A percentile compares a stretch with the other conserved stretches of the same genome.
Evolutionary conservation across 2,329 filamentous ascomycete species (phyloP).

Genomic region (Akanthomyces uredinophilus): DNA sequence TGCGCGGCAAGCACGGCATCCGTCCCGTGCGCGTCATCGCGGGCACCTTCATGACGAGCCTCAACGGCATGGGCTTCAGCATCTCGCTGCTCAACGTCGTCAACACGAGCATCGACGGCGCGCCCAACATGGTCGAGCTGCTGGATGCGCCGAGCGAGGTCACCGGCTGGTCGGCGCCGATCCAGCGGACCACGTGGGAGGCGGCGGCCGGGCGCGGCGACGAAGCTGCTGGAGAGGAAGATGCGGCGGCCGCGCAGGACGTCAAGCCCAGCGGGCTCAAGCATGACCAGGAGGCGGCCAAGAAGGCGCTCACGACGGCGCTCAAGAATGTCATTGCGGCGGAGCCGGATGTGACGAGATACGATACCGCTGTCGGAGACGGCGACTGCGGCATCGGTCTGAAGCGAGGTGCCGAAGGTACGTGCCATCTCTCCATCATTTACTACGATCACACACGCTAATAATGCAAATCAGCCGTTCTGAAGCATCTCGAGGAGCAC

Average conservation of each 20-base stretch:
- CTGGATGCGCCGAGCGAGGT: conserved; percentile 66
- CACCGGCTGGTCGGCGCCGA: conserved; percentile 63
- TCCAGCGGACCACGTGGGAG: conserved; percentile 60
- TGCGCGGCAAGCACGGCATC: conserved; percentile 53
- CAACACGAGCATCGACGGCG: conserved; percentile 51
- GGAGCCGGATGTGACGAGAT: conserved; percentile 67
- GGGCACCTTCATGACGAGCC: conserved; percentile 73
- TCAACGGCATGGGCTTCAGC: conserved; percentile 73
- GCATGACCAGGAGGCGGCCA: conserved; percentile 47
- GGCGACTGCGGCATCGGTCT: conserved; percentile 86
- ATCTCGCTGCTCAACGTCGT: conserved; percentile 63
- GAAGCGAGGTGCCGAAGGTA: conserved; percentile 77
- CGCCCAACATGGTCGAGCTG: conserved; percentile 58
- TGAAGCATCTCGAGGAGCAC: conserved; percentile 42
- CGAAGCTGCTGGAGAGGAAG: conserved; percentile 33
- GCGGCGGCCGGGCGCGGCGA: conserved; percentile 44
- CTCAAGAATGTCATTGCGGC: conserved; percentile 58
- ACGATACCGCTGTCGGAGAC: conserved; percentile 80
- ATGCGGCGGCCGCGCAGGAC: conserved; percentile 26
- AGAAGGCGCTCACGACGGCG: conserved; percentile 48
- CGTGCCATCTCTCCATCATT: conserved; percentile 17
- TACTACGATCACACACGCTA: conserved; percentile 12
- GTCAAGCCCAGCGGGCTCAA: conserved; percentile 43
- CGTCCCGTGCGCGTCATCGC: conserved; percentile 59
- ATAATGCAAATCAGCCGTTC: conserved; percentile 37